Conservation (phyloP, 495 filamentous ascomycete species). For the Penicillium bialowiezense region DNA sequence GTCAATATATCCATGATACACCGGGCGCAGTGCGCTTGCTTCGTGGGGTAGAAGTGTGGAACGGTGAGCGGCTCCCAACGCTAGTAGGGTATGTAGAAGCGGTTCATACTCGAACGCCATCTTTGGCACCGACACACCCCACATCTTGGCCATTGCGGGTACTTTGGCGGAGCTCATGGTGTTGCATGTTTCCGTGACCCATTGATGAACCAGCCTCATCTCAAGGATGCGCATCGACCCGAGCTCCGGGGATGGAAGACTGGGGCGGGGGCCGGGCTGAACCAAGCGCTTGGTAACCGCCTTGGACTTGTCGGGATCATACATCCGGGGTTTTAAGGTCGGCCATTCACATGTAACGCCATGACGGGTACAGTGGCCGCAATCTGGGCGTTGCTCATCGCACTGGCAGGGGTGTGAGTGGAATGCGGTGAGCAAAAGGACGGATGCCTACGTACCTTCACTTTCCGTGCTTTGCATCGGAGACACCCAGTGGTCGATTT, state of each 20-base stretch:
- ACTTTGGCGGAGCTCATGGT: constrained; percentile 22
- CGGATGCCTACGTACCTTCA: constrained; percentile 28
- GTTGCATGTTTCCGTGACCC: constrained; percentile 14
- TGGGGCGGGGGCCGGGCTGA: not conserved
- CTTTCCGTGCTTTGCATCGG: constrained; percentile 46
- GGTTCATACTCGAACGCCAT: constrained; percentile 26
- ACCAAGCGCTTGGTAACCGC: not conserved
- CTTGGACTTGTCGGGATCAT: constrained; percentile 9
- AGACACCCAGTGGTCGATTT: constrained; percentile 45
- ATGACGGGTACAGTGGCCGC: constrained; percentile 21
- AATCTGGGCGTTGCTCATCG: constrained; percentile 18
- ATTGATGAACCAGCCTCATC: constrained; percentile 23
- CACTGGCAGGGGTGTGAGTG: constrained; percentile 5
- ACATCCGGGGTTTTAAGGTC: constrained; percentile 11
- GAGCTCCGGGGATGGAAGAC: constrained; percentile 9
- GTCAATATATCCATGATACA: constrained; percentile 22
- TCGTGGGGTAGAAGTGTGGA: constrained; percentile 15
- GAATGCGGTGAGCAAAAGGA: not conserved
- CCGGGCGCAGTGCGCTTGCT: constrained; percentile 14
- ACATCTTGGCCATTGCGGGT: constrained; percentile 13
- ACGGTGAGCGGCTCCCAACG: constrained; percentile 19
- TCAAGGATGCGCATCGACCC: constrained; percentile 14
- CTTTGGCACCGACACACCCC: constrained; percentile 17
- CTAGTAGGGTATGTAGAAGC: constrained; percentile 25
- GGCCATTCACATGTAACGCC: constrained; percentile 15